Evolutionary conservation across 768 basidiomycete genomes (phyloP), one percentile per base, ranked within the genome.

Genomic region (Psilocybe cyanescens): DNA sequence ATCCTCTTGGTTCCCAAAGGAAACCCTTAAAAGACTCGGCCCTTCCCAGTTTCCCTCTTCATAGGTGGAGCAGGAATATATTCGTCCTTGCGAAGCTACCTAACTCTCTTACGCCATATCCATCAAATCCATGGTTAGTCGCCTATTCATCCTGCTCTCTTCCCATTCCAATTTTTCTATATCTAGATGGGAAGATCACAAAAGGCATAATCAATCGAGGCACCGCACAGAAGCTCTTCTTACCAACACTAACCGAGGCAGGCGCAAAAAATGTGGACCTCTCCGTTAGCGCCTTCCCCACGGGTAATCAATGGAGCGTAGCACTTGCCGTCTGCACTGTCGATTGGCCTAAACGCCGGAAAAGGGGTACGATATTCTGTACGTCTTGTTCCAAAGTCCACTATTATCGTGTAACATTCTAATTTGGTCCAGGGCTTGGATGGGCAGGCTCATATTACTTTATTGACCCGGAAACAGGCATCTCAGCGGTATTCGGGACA

Each of bases 391-490:
- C 12, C 28, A 17, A 35, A 9, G 8, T 1, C 8, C 3, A 19
- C 28, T 49, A 19, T 1, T 16, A 30, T 11, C 14, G 9, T 28
- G 5, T 19, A 28, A 11, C 3, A 28, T 16, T 28, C 28, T 51
- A 31, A 31, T n/a, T 9, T 9, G 28, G 9, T 14, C 16, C 46
- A 78, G 75, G 75, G 76, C 68, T 54, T 31, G 77, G 77, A 8
- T 78, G 71, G 71, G 76, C 76, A 11, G 68, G 70, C 17, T 74
- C 74, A 1, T 69, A 67, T 28, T 68, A 69, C 48, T 66, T 72
- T 17, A 65, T 78, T 30, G 77, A 78, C 58, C 74, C 74, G 4
- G 67, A 56, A 3, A 74, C 72, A 3, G 76, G 77, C 17, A 63
- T 78, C 24, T 74, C 75, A 2, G 64, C 63, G 7, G 73, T 77